Evolutionary conservation across 345 rosid species (phyloP), one percentile per base, ranked within the genome.

Genomic region (Salix arbutifolia): DNA sequence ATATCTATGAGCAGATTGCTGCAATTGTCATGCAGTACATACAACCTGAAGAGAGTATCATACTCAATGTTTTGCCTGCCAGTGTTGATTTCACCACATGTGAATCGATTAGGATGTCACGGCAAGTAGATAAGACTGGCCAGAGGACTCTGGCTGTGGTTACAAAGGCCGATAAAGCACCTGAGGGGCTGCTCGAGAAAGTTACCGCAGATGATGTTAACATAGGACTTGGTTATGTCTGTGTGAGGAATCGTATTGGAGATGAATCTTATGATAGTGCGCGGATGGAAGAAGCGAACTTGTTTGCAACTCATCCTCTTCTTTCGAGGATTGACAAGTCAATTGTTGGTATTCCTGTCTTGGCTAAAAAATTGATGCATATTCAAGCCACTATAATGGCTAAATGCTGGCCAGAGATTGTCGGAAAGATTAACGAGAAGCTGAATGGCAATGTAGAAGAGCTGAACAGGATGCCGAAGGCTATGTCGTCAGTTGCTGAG

Each of bases 111-210:
- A 69, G 83, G 12, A 87, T 84, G 89, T 87, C 88, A 0, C 80
- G 52, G 26, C 23, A 77, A 61, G 90, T 90, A 3, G 91, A 89
- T 60, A 86, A 73, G 76, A 83, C 81, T 0, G 90, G 92, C 0
- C 82, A 70, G 44, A 61, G 92, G 30, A 87, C 92, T 42, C 84
- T 87, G 0, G 92, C 91, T 4, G 90, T 85, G 1, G 94, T 89
- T 0, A 88, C 93, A 1, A 82, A 87, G 26, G 85, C 87, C 0
- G 92, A 89, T 5, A 87, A 68, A 77, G 79, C 89, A 1, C 88
- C 89, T 0, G 88, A 90, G 78, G 91, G 89, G 1, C 70, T 86
- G 25, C 74, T 72, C 17, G 82, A 86, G 80, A 88, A 90, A 73
- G 87, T 90, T 0, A 78, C 72, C 0, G 80, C 86, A 2, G 87